Evolutionary conservation across 768 basidiomycete species (phyloP).

Genomic region (Leccinum truebloodii): DNA sequence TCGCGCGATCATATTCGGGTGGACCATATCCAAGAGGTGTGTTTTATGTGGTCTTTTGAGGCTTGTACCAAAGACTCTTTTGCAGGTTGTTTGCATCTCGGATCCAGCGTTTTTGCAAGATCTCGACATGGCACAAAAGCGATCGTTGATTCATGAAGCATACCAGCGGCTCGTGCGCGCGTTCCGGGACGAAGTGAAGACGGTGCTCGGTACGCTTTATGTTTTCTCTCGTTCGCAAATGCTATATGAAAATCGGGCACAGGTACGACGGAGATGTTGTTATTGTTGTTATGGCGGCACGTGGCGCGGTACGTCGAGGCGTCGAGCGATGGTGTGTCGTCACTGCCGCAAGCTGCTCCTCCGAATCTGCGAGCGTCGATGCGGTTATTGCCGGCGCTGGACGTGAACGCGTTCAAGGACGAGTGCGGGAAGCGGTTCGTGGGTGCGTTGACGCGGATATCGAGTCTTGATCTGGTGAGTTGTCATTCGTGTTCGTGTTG

Average conservation of each 20-base stretch:
- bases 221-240: neutral
- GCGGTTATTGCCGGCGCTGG: conserved; percentile 57
- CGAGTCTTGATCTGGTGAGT: conserved; percentile 51
- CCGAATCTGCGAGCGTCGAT: conserved; percentile 47
- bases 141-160: conserved; percentile 62
- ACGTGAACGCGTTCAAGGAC: conserved; percentile 56
- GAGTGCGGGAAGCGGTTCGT: conserved; percentile 58
- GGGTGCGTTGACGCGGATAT: conserved; percentile 56
- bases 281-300: conserved; percentile 83
- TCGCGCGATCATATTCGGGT: conserved; percentile 70
- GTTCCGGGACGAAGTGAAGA: conserved; percentile 49
- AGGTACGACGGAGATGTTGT: conserved; percentile 77
- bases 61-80: neutral
- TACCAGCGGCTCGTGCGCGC: conserved; percentile 47
- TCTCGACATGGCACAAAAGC: conserved; percentile 68
- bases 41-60: conserved; percentile 5
- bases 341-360: neutral
- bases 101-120: conserved; percentile 61
- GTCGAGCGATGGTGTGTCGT: conserved; percentile 16
- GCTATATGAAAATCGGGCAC: neutral
- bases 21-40: conserved; percentile 73
- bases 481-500: neutral
- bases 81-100: conserved; percentile 50
- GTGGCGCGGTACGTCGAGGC: conserved; percentile 59
- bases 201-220: conserved; percentile 48